phyloP scores from a whole-genome alignment of 2,329 filamentous ascomycete species.

The Diaporthe vexans region DNA sequence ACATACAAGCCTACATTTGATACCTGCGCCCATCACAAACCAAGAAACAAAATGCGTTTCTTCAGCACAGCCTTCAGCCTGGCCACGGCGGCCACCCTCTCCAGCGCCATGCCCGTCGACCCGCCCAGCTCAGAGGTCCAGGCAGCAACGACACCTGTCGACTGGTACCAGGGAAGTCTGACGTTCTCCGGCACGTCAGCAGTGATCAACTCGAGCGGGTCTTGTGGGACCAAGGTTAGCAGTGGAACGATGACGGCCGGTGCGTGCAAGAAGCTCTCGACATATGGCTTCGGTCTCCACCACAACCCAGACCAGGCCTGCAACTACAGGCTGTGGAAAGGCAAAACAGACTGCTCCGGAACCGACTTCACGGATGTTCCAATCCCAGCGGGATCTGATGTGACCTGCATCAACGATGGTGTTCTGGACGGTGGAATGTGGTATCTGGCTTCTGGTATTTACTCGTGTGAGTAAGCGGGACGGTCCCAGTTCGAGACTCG shows the following conservation, averaged over 20 bases:
- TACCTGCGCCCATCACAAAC: neutral
- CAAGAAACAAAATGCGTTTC: constrained; percentile 1
- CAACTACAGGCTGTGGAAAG: constrained; percentile 20
- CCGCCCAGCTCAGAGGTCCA: neutral
- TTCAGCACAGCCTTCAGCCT: constrained; percentile 13
- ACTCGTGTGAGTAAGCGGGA: neutral
- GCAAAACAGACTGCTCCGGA: constrained; percentile 9
- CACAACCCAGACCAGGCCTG: constrained; percentile 5
- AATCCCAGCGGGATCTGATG: neutral
- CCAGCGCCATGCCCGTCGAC: constrained; percentile 15
- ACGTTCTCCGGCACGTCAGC: neutral
- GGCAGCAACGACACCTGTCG: neutral
- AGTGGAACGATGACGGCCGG: constrained; percentile 1
- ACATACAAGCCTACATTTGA: neutral
- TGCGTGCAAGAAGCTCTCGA: neutral
- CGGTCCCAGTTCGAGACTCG: neutral
- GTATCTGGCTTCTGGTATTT: constrained; percentile 25
- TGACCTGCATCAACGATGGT: constrained; percentile 21
- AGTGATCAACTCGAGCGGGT: neutral
- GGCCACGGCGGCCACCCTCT: constrained; percentile 16
- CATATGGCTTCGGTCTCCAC: constrained; percentile 17
- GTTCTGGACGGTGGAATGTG: constrained; percentile 22
- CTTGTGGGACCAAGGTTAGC: neutral
- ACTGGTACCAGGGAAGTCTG: constrained; percentile 5
- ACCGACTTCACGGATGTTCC: neutral